phyloP scores from a whole-genome alignment of 176 grass and related monocot genomes.

The Hsuehochloa calcarea region DNA sequence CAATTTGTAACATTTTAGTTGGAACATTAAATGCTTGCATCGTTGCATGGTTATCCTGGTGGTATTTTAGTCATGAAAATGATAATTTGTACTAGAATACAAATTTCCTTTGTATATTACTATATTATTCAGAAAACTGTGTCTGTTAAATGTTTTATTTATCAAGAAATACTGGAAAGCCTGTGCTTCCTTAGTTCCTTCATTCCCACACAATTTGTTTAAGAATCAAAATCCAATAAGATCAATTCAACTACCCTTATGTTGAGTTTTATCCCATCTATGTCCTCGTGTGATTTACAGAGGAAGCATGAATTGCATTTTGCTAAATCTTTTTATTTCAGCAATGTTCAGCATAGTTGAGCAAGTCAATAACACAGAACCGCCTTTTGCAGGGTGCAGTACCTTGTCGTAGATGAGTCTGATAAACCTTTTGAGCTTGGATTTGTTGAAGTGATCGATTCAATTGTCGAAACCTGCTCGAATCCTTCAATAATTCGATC shows the following conservation, averaged over 20 bases:
- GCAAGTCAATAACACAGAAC: not conserved
- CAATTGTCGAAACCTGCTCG: slow-evolving; percentile 75
- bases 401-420: slow-evolving; percentile 95
- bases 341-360: not conserved
- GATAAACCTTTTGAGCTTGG: slow-evolving; percentile 97
- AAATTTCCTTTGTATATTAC: not conserved
- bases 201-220: not conserved
- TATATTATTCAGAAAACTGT: not conserved
- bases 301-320: slow-evolving; percentile 1
- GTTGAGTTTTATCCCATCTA: not conserved
- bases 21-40: not conserved
- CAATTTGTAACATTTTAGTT: not conserved
- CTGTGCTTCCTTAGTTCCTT: not conserved
- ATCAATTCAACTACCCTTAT: not conserved
- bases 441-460: slow-evolving; percentile 88
- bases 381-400: slow-evolving; percentile 74
- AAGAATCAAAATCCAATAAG: not conserved
- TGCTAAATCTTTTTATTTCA: slow-evolving; percentile 15
- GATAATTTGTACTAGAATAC: not conserved
- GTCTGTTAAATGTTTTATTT: not conserved
- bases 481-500: slow-evolving; percentile 79
- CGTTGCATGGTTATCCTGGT: not conserved
- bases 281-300: slow-evolving; percentile 5
- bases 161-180: not conserved
- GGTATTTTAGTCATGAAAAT: not conserved